Conservation (phyloP, 306 rosid species). For the Vachellia pachyceras region DNA sequence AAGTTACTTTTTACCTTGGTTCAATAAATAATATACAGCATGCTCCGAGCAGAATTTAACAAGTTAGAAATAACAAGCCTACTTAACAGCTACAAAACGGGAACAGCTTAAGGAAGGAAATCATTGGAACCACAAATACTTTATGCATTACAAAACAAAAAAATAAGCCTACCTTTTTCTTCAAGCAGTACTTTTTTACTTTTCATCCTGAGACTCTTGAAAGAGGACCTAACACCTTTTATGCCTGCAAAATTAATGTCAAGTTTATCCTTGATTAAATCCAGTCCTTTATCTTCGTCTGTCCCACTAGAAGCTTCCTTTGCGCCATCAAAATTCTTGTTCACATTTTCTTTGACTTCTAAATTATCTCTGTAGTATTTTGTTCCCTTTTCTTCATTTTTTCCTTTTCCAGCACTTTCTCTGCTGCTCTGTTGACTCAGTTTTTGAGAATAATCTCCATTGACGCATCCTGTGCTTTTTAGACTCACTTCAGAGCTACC, state of each 20-base stretch:
- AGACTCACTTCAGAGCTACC: conserved; percentile 77
- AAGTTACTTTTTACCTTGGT: conserved; percentile 4
- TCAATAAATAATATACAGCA: conserved; percentile 29
- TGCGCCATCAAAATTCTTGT: conserved; percentile 62
- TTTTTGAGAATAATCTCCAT: conserved; percentile 54
- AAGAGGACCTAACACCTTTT: conserved; percentile 56
- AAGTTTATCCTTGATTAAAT: conserved; percentile 55
- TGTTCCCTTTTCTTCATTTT: conserved; percentile 54
- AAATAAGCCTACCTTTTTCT: conserved; percentile 51
- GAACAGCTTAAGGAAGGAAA: conserved; percentile 20
- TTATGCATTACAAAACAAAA: neutral
- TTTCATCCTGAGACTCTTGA: conserved; percentile 63
- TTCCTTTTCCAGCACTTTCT: conserved; percentile 50
- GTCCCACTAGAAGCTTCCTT: conserved; percentile 87
- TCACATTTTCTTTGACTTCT: conserved; percentile 55
- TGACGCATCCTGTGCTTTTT: conserved; percentile 72
- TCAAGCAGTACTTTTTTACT: conserved; percentile 62
- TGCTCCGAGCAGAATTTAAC: conserved; percentile 28
- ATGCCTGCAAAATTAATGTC: conserved; percentile 55
- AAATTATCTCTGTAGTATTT: conserved; percentile 53
- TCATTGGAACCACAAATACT: conserved; percentile 51
- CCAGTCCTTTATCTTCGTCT: conserved; percentile 62
- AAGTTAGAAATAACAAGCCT: conserved; percentile 29
- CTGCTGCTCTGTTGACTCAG: conserved; percentile 43
- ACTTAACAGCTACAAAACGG: conserved; percentile 37